Base-by-base conservation (phyloP, 345 rosid species). In the Melaleuca quinquenervia region DNA sequence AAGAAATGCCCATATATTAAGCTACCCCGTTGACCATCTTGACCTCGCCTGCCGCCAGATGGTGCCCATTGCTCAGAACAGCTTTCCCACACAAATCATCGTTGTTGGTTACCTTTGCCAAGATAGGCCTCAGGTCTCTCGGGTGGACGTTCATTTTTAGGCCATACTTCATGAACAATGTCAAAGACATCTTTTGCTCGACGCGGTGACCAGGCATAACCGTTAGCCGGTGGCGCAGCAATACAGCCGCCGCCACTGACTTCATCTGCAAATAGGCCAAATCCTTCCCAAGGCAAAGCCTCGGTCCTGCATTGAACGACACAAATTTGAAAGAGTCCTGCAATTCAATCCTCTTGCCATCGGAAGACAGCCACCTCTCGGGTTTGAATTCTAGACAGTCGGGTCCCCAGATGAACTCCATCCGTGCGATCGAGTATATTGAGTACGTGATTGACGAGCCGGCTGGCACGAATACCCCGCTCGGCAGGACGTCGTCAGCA, bases 171-270 rank as follows among this genome's bases (percentile, higher is more conserved):
- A 92, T 89, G 44, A 92, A 92, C 85, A 92, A 83, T 6, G 94
- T 92, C 89, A 91, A 82, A 9, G 94, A 92, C 92, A 92, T 92
- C 80, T 92, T 92, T 56, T 92, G 92, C 92, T 91, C 94, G 78
- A 92, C 92, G 1, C 62, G 62, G 85, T 92, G 94, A 41, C 94
- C 91, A 12, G 88, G 85, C 10, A 58, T 91, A 55, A 91, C 90
- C 74, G 84, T 50, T 53, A 92, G 85, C 80, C 90, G 88, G 91
- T 92, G 92, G 27, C 89, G 90, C 54, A 91, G 83, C 76, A 92
- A 36, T 21, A 90, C 88, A 2, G 91, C 92, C 2, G 94, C 89
- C 24, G 84, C 91, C 26, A 90, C 87, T 29, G 92, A 92, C 80
- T 92, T 92, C 94, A 92, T 92, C 53, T 92, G 89, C 87, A 88